A percentile compares a stretch with the other conserved stretches of the same genome.
Conservation (phyloP, 2,329 filamentous ascomycete species). For the Plectosphaerella cucumerina region DNA sequence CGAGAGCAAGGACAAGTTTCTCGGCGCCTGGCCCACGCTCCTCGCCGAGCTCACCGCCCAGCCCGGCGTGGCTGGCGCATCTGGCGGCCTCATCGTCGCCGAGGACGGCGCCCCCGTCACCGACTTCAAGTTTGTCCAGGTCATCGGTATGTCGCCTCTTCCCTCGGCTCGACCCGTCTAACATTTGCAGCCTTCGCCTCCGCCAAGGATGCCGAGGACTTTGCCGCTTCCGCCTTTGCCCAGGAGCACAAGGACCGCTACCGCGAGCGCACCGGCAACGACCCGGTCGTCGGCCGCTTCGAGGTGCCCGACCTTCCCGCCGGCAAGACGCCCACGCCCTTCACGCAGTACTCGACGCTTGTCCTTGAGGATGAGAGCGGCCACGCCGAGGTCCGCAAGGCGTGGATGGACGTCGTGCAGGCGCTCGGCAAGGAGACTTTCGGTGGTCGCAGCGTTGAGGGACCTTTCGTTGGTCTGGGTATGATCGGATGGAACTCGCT, state of each 20-base stretch:
- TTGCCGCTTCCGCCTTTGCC: conserved; percentile 5
- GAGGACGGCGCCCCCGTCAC: conserved; percentile 4
- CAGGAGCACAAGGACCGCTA: conserved; percentile 3
- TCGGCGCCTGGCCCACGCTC: conserved; percentile 4
- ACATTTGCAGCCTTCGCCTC: conserved; percentile 5
- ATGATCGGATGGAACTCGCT: conserved; percentile 8
- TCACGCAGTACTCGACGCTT: conserved; percentile 4
- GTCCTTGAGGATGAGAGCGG: conserved; percentile 5
- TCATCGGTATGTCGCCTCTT: not conserved
- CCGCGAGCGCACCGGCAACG: not conserved
- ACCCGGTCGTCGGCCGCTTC: conserved; percentile 7
- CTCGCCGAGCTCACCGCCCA: conserved; percentile 5
- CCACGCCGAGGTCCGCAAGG: conserved; percentile 6
- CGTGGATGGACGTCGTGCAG: conserved; percentile 5
- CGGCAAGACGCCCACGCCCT: conserved; percentile 3
- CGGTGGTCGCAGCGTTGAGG: conserved; percentile 3
- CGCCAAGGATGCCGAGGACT: conserved; percentile 3
- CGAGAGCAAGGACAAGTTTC: conserved; percentile 10
- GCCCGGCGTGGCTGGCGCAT: conserved; percentile 4
- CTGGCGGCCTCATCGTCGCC: conserved; percentile 4
- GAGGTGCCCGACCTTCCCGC: not conserved
- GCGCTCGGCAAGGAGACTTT: conserved; percentile 4
- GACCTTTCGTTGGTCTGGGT: conserved; percentile 1
- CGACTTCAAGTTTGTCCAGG: conserved; percentile 8
- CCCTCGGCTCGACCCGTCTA: not conserved